phyloP scores from a whole-genome alignment of 345 rosid genomes.

The Barbarea vulgaris region DNA sequence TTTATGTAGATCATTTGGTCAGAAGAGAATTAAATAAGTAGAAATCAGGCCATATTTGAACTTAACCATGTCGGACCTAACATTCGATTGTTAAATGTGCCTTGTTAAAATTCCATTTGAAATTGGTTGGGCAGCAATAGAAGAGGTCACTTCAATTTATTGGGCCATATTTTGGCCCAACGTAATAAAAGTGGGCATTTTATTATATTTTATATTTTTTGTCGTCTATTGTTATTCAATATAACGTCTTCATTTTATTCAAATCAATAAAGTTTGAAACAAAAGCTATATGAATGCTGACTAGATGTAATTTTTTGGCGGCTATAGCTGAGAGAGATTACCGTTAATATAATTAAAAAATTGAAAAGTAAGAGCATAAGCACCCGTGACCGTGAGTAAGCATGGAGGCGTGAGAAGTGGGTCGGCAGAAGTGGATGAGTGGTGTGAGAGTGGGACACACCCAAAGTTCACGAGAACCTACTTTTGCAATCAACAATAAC shows the following conservation, averaged over 20 bases:
- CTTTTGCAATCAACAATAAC: conserved; percentile 5
- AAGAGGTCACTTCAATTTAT: not conserved
- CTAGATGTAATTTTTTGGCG: conserved; percentile 1
- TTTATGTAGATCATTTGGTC: not conserved
- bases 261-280: not conserved
- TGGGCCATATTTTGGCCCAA: not conserved
- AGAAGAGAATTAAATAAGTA: not conserved
- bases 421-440: conserved; percentile 40
- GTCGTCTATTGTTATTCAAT: not conserved
- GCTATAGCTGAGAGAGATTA: not conserved
- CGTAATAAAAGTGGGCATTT: not conserved
- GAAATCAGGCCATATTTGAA: not conserved
- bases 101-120: not conserved
- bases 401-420: conserved; percentile 40
- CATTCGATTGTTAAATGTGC: not conserved
- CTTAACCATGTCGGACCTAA: not conserved
- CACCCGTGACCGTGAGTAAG: conserved; percentile 37
- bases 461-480: conserved; percentile 36
- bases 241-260: not conserved
- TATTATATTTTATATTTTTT: not conserved
- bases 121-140: not conserved
- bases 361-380: conserved; percentile 11
- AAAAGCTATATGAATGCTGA: conserved; percentile 24
- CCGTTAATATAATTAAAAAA: not conserved
- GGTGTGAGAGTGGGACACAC: conserved; percentile 35